Base-by-base conservation (phyloP, 2,329 filamentous ascomycete genomes). In the Neodidymelliopsis sp. region DNA sequence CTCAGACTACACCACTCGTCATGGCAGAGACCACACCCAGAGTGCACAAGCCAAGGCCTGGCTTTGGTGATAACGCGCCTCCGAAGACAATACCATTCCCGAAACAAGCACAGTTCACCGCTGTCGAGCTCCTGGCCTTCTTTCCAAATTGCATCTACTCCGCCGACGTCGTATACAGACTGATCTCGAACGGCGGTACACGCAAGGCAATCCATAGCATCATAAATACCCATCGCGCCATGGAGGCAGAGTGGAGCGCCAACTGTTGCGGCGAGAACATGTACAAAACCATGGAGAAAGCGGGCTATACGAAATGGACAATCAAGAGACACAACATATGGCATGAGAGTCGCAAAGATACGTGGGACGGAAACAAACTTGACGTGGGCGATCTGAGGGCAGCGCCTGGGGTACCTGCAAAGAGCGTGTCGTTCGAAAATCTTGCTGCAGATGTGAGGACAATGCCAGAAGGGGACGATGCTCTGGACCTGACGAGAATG, bases 401-500 rank as follows among this genome's bases (percentile, higher is more conserved):
- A 15, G 18, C n/a, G 12, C 13, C 35, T 11, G 22, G 20, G 6
- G 22, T 13, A 7, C 12, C 27, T 31, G 33, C 20, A 16, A 31
- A 22, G 18, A 38, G 4, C 0, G 42, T 65, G 3, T 46, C 49
- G 7, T 66, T 68, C 50, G 54, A 43, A 18, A 39, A 49, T n/a
- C 55, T 68, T 19, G 59, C 53, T 11, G 10, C 33, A 4, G 49
- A 38, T 6, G 52, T 66, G 8, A 54, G 57, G 23, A 16, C 24
- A 9, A 47, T 59, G 23, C 60, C 60, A 7, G 35, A 53, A 12
- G 60, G 54, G 3, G 12, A 49, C 11, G 62, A 65, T 39, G 60
- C 62, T 4, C 38, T 63, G n/a, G 60, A 66, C 36, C 42, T 66
- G 19, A 67, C 64, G 1, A 53, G 62, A 12, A 59, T 60, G 48